Evolutionary conservation across 164 flowering plant genomes (phyloP), one percentile per base, ranked within the genome.

Genomic region (Liquidambar formosana): DNA sequence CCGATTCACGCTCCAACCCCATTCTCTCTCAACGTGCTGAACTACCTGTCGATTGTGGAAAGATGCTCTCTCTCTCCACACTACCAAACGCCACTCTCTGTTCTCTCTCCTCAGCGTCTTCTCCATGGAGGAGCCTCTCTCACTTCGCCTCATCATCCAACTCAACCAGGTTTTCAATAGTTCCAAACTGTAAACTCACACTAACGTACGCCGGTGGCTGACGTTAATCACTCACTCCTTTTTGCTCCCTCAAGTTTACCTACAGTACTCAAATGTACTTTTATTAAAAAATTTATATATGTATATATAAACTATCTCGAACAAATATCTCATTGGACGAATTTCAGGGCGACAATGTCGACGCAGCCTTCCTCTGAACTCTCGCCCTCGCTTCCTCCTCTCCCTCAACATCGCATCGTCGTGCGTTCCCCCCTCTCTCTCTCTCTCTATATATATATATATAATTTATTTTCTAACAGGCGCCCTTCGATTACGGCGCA

Each of bases 351-450:
- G 45, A 70, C 64, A 63, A 85, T 85, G 82, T 75, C 81, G 14
- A 70, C 77, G 18, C 45, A 52, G 26, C 65, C 41, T 1, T 23
- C 64, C n/a, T 19, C 66, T 28, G 74, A 62, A 16, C 0, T 47
- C 1, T 59, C 77, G 13, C 63, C 78, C 33, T 63, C 84, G 10
- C 68, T 72, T 52, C 81, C 84, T 67, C 80, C 89, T 66, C 78
- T 78, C 23, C 86, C 95, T 0, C 78, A 86, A 53, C 73, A 82
- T 49, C 76, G 86, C 48, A 66, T 77, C 27, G 80, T 86, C 21
- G 95, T 90, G 33, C 11, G 86, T 71, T 57, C 45, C 61, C 52
- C 56, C 48, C 33, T 27, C 58, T 61, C 41, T 57, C 67, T 33
- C 43, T 61, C 47, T n/a, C n/a, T n/a, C n/a, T n/a, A n/a, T n/a